Evolutionary conservation across 345 rosid genomes (phyloP).

Genomic region (Citrus australasica): DNA sequence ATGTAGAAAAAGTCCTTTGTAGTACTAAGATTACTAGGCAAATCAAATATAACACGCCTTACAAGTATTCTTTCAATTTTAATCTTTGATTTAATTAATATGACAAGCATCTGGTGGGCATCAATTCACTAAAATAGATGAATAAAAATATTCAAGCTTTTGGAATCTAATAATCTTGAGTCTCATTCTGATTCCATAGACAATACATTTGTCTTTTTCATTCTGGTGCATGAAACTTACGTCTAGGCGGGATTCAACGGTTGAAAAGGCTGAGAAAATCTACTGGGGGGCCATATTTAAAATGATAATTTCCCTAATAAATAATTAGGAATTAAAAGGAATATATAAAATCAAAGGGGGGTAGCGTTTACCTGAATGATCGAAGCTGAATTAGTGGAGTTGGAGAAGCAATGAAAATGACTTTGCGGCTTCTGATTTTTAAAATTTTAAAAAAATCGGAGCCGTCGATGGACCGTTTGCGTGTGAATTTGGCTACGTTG

Average conservation of each 20-base stretch:
- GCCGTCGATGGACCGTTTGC: neutral
- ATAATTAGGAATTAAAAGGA: neutral
- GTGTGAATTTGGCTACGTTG: neutral
- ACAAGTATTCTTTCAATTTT: neutral
- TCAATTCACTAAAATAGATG: neutral
- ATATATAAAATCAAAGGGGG: neutral
- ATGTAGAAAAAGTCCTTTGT: neutral
- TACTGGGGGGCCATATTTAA: neutral
- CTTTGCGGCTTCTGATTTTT: neutral
- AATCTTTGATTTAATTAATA: neutral
- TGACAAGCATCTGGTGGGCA: neutral
- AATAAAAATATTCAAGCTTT: neutral
- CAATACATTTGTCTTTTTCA: conserved; percentile 9
- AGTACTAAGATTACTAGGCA: neutral
- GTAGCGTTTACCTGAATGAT: neutral
- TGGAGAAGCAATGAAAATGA: neutral
- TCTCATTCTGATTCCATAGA: neutral
- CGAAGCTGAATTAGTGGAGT: neutral
- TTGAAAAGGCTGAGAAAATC: neutral
- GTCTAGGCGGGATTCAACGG: neutral
- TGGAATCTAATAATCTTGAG: conserved; percentile 5
- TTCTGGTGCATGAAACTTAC: neutral
- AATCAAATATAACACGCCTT: neutral
- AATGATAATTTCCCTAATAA: too few species aligned
- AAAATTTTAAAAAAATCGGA: neutral